Percentiles rank a stretch among this genome's conserved stretches.
These are phyloP conservation scores for Aquilaria yunnanensis DNA, from an alignment of 345 rosid species.

Conservation along the genomic window DNA sequence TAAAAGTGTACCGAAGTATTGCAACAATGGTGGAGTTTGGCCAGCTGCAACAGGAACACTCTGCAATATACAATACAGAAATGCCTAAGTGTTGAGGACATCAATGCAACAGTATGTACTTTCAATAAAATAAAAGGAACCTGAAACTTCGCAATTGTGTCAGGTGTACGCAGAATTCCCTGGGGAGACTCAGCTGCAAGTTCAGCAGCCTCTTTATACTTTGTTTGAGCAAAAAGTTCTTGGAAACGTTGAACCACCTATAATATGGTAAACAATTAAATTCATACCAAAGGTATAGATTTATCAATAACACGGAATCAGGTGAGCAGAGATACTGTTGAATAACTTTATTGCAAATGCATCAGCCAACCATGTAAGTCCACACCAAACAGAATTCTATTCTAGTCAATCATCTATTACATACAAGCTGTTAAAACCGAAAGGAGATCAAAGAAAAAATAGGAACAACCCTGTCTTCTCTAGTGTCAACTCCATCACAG, in stretches of 20 bases:
- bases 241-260: slow-evolving; percentile 97
- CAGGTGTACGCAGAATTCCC: slow-evolving; percentile 89
- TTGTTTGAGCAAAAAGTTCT: slow-evolving; percentile 89
- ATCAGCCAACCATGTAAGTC: too few species aligned
- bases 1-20: slow-evolving; percentile 94
- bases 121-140: slow-evolving; percentile 19
- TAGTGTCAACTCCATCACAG: too few species aligned
- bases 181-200: slow-evolving; percentile 98
- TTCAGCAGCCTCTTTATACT: slow-evolving; percentile 98
- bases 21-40: slow-evolving; percentile 92
- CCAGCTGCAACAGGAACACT: slow-evolving; percentile 99
- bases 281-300: too few species aligned
- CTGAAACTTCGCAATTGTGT: slow-evolving; percentile 95
- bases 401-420: too few species aligned
- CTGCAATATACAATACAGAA: slow-evolving; percentile 27
- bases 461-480: too few species aligned
- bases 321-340: too few species aligned
- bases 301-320: too few species aligned
- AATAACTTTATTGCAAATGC: too few species aligned
- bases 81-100: background rate
- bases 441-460: too few species aligned
- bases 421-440: too few species aligned
- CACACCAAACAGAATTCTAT: too few species aligned
- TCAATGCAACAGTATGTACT: background rate
- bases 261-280: too few species aligned